Percentiles rank a stretch among this genome's conserved stretches.
phyloP scores from a whole-genome alignment of 2,329 filamentous ascomycete species.

The Claviceps sp. region DNA sequence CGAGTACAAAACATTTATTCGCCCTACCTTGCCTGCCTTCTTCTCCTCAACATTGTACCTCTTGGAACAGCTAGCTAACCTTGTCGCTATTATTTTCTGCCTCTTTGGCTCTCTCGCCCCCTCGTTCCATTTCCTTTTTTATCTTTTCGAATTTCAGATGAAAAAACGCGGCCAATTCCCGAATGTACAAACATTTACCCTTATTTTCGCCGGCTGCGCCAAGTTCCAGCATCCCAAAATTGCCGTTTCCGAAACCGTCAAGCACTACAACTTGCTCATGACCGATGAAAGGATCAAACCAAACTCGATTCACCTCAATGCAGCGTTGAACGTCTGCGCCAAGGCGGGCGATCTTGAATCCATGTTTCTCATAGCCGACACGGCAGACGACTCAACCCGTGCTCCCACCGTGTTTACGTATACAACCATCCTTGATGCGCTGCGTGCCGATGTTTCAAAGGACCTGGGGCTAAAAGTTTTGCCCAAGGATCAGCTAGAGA shows the following conservation, averaged over 20 bases:
- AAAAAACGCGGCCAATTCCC: slow-evolving; percentile 80
- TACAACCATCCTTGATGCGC: slow-evolving; percentile 67
- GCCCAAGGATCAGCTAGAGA: slow-evolving; percentile 17
- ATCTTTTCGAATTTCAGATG: slow-evolving; percentile 48
- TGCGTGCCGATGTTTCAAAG: slow-evolving; percentile 31
- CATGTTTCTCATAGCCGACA: slow-evolving; percentile 63
- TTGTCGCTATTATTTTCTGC: background rate
- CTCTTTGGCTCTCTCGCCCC: too few relatives aligned
- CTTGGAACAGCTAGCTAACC: background rate
- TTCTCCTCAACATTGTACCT: background rate
- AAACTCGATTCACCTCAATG: slow-evolving; percentile 75
- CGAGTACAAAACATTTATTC: slow-evolving; percentile 20
- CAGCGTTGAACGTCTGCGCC: slow-evolving; percentile 70
- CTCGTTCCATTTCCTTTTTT: background rate
- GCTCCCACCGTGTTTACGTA: slow-evolving; percentile 61
- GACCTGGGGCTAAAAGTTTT: slow-evolving; percentile 12
- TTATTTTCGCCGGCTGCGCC: slow-evolving; percentile 65
- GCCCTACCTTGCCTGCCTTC: background rate
- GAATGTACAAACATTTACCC: slow-evolving; percentile 71
- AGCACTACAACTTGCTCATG: slow-evolving; percentile 65
- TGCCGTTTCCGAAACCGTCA: slow-evolving; percentile 54
- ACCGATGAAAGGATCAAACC: slow-evolving; percentile 51
- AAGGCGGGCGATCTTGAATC: slow-evolving; percentile 63
- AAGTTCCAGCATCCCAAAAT: slow-evolving; percentile 41
- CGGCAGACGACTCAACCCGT: slow-evolving; percentile 50